Evolutionary conservation across 2,329 filamentous ascomycete species (phyloP).

Genomic region (Penicillium sp.): DNA sequence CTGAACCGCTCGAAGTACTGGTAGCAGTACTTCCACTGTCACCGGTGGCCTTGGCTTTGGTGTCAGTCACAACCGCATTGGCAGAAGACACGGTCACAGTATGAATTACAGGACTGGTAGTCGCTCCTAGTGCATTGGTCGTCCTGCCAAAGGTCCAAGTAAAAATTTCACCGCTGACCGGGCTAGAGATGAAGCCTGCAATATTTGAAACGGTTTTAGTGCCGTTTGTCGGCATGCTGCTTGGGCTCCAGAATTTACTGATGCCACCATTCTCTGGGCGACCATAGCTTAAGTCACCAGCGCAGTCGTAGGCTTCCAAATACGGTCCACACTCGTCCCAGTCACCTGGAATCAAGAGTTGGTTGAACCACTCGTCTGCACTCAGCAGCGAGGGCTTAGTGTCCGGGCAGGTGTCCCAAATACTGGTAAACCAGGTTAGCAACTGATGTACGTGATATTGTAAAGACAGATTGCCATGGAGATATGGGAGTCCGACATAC

Average conservation of each 20-base stretch:
- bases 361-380: slow-evolving; percentile 5
- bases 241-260: slow-evolving; percentile 12
- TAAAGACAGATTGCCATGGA: background rate
- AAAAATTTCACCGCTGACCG: slow-evolving; percentile 18
- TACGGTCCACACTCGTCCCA: slow-evolving; percentile 16
- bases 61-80: background rate
- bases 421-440: background rate
- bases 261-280: slow-evolving; percentile 10
- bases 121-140: background rate
- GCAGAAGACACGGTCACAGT: slow-evolving; percentile 11
- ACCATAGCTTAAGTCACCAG: slow-evolving; percentile 12
- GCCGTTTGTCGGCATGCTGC: slow-evolving; percentile 13
- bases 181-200: slow-evolving; percentile 10
- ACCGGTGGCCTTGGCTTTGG: background rate
- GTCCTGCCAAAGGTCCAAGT: slow-evolving; percentile 12
- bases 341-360: background rate
- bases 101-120: background rate
- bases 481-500: background rate
- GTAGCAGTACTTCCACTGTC: background rate
- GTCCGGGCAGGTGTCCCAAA: slow-evolving; percentile 18
- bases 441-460: background rate
- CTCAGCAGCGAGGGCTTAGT: slow-evolving; percentile 11
- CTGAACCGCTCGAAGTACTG: background rate
- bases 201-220: slow-evolving; percentile 16
- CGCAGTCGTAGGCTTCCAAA: slow-evolving; percentile 15